These are phyloP conservation scores for Metarhizium humberi DNA, from an alignment of 2,329 filamentous ascomycete species.

Conservation along the genomic window DNA sequence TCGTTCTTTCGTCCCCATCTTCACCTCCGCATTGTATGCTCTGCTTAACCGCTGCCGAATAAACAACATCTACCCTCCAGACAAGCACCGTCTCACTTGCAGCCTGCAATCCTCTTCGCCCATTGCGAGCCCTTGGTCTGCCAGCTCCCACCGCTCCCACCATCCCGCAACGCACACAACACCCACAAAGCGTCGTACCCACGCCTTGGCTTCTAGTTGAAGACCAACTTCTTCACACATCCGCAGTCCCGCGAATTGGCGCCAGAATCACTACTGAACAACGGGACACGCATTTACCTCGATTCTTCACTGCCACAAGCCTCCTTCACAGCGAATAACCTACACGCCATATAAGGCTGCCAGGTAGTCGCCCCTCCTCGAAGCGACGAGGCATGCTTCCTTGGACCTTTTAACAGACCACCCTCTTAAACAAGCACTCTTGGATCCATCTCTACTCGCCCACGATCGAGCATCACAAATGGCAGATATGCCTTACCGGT, in stretches of 20 bases:
- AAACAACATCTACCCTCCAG: neutral
- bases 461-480: constrained; percentile 23
- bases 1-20: neutral
- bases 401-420: no score
- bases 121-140: neutral
- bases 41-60: neutral
- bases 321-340: neutral
- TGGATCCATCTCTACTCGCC: constrained; percentile 21
- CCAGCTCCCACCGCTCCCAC: neutral
- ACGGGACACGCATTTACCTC: neutral
- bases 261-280: neutral
- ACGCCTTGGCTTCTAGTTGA: neutral
- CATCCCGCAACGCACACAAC: neutral
- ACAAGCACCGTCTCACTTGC: neutral
- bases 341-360: neutral
- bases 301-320: neutral
- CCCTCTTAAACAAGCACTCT: no score
- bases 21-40: constrained; percentile 3
- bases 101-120: neutral
- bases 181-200: neutral
- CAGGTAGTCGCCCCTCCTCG: neutral
- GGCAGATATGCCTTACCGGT: constrained; percentile 66
- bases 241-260: neutral
- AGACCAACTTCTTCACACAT: neutral
- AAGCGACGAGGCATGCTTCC: neutral